Percentiles rank a stretch among this genome's conserved stretches.
phyloP scores from a whole-genome alignment of 345 rosid genomes.

The Erucastrum elatum region DNA sequence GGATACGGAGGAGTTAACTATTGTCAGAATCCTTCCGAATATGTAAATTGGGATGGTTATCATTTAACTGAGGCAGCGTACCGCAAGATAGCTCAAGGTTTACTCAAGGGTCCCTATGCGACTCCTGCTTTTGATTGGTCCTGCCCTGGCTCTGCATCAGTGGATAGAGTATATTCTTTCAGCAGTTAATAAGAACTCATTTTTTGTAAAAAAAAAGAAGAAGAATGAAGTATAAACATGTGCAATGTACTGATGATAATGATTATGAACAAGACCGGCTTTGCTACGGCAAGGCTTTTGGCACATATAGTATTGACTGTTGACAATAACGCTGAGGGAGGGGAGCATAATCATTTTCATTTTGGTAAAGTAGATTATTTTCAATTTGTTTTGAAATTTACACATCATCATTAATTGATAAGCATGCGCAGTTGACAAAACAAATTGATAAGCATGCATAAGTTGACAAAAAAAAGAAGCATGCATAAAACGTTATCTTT shows the following conservation, averaged over 20 bases:
- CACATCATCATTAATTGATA: neutral
- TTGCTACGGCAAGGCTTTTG: neutral
- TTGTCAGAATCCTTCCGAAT: slow-evolving; percentile 43
- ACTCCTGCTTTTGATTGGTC: slow-evolving; percentile 35
- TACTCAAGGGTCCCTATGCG: slow-evolving; percentile 37
- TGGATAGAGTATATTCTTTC: neutral
- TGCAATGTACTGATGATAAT: neutral
- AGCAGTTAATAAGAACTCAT: neutral
- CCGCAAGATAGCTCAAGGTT: slow-evolving; percentile 19
- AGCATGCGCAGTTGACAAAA: too few relatives aligned
- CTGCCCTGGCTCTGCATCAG: slow-evolving; percentile 18
- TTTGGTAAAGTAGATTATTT: too few relatives aligned
- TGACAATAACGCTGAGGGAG: neutral
- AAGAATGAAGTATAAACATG: neutral
- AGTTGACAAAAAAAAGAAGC: too few relatives aligned
- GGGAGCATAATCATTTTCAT: neutral
- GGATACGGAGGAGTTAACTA: slow-evolving; percentile 24
- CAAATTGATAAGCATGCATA: neutral
- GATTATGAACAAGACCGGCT: neutral
- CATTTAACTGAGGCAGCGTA: slow-evolving; percentile 42
- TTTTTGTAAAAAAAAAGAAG: neutral
- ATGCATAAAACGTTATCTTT: too few relatives aligned
- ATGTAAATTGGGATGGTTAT: slow-evolving; percentile 54
- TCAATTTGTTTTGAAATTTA: neutral
- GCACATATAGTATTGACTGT: neutral